A percentile compares a stretch with the other conserved stretches of the same genome.
Evolutionary conservation across 805 yeast species (phyloP).

Genomic region (Candida oleophila): DNA sequence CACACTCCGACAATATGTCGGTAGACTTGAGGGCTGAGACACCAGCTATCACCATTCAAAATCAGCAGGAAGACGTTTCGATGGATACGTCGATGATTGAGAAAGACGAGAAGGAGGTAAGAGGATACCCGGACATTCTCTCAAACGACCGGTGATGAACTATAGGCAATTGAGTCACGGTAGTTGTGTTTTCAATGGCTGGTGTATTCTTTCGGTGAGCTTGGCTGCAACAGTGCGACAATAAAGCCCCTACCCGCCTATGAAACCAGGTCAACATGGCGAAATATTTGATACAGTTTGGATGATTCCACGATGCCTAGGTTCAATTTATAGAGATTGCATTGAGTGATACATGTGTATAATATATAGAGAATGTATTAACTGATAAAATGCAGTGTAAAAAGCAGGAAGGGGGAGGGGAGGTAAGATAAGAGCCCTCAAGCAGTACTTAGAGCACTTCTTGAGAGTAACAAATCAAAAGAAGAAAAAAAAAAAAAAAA

Average conservation of each 20-base stretch:
- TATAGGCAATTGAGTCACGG: too few species aligned
- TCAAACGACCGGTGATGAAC: not conserved
- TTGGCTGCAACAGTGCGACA: too few species aligned
- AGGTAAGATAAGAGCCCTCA: too few species aligned
- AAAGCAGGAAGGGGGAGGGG: too few species aligned
- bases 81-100: slow-evolving; percentile 4
- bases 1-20: slow-evolving; percentile 27
- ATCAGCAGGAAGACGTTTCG: not conserved
- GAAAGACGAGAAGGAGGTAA: slow-evolving; percentile 3
- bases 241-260: too few species aligned
- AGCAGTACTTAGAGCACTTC: too few species aligned
- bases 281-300: not conserved
- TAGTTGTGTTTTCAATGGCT: too few species aligned
- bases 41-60: not conserved
- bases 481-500: too few species aligned
- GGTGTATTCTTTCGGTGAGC: too few species aligned
- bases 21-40: slow-evolving; percentile 20
- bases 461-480: too few species aligned
- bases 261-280: not conserved
- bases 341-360: not conserved
- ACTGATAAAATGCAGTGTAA: not conserved
- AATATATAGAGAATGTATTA: not conserved
- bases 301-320: not conserved
- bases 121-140: slow-evolving; percentile 3
- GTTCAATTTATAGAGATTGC: not conserved